Base-by-base conservation (phyloP, 768 basidiomycete species). In the Panellus pusillus region DNA sequence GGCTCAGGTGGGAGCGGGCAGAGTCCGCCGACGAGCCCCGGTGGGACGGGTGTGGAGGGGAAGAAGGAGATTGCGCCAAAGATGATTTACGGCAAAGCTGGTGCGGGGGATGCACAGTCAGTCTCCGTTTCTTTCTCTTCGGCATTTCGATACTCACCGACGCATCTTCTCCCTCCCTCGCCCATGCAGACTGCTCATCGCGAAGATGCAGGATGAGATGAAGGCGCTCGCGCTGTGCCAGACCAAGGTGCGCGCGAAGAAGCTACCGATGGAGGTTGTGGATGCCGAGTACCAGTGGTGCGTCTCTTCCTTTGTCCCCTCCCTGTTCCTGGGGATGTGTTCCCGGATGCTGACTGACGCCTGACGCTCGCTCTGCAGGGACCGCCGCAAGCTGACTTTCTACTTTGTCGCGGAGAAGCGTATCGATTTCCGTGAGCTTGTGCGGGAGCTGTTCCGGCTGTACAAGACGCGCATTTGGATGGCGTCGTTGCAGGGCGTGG, bases 281-380 rank as follows among this genome's bases (percentile, higher is more conserved):
- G 96, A 98, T 70, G 96, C 95, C 29, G 96, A 98, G 72, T 99
- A 95, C 74, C 96, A 99, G 67, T 98, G 94, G 94, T 94, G 52
- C 27, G 88, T 73, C 20, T 35, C 1, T 37, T 12, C 24, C 0
- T 17, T 3, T 31, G 14, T 12, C 18, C 27, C 18, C 36, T 39
- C 19, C 24, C 24, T 19, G 24, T 20, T 15, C 12, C 24, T n/a
- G 15, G n/a, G 17, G 11, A 9, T 29, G 5, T n/a, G 9, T 8
- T 28, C 50, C 39, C 49, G 45, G 37, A 17, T 7, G 9, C 35
- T 48, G 18, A 19, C 40, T 17, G 11, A 28, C 32, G 24, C 28
- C 57, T 40, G 39, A 51, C 20, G 29, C 46, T 12, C 47, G 20
- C 1, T 13, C 15, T 45, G 18, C 62, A 94, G 93, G 93, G 96